phyloP scores from a whole-genome alignment of 2,329 filamentous ascomycete genomes.

The Neopestalotiopsis sp. region DNA sequence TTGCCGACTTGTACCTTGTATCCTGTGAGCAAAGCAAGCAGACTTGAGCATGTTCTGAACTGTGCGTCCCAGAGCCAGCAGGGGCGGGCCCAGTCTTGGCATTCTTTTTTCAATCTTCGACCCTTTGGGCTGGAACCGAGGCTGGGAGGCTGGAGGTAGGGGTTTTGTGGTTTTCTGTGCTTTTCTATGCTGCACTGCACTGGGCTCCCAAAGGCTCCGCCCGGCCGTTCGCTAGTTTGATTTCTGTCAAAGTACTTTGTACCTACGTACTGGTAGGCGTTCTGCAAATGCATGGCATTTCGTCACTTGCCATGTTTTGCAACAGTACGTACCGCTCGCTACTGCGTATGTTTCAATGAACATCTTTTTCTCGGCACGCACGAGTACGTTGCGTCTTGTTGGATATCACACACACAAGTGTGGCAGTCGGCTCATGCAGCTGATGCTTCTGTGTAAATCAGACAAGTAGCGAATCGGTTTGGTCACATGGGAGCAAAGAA shows the following conservation, averaged over 20 bases:
- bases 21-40: neutral
- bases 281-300: neutral
- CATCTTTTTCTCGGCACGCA: neutral
- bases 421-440: neutral
- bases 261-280: too few species aligned
- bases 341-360: neutral
- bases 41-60: neutral
- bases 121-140: slow-evolving; percentile 18
- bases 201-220: neutral
- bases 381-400: neutral
- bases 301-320: neutral
- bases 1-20: neutral
- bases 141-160: slow-evolving; percentile 6
- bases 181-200: neutral
- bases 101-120: neutral
- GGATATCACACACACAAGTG: neutral
- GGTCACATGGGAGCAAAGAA: neutral
- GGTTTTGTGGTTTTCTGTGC: neutral
- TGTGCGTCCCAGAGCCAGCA: slow-evolving; percentile 4
- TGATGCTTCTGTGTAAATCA: too few species aligned
- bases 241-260: too few species aligned
- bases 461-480: neutral
- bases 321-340: neutral
- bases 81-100: neutral
- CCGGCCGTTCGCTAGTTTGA: neutral